Percentiles rank a stretch among this genome's conserved stretches.
Evolutionary conservation across 1,139 yeast species (phyloP).

Genomic region (Hyphopichia buzzinii): DNA sequence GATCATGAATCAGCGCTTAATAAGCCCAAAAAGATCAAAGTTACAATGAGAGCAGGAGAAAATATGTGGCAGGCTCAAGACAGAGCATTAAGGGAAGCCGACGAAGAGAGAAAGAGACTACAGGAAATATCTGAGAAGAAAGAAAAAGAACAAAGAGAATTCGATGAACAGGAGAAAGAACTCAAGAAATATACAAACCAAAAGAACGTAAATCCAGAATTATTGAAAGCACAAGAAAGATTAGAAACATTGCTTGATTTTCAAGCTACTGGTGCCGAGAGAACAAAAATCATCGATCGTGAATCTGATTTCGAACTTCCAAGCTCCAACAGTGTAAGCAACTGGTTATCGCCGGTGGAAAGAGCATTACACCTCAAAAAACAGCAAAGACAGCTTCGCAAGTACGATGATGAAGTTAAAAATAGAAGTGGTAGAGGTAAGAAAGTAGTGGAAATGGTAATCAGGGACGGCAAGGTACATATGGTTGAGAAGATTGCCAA

Average conservation of each 20-base stretch:
- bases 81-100: constrained; percentile 54
- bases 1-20: constrained; percentile 15
- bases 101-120: constrained; percentile 27
- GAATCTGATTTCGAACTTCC: constrained; percentile 83
- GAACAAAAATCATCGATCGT: constrained; percentile 90
- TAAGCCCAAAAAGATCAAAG: constrained; percentile 43
- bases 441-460: constrained; percentile 71
- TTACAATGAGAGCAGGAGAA: constrained; percentile 57
- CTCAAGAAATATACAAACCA: constrained; percentile 35
- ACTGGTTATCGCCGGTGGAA: constrained; percentile 90
- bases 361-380: constrained; percentile 78
- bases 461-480: constrained; percentile 76
- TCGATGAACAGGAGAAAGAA: constrained; percentile 34
- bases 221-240: constrained; percentile 66
- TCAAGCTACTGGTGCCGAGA: constrained; percentile 83
- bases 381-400: constrained; percentile 72
- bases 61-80: constrained; percentile 71
- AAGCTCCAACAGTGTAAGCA: constrained; percentile 43
- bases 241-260: constrained; percentile 71
- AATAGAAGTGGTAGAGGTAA: constrained; percentile 71
- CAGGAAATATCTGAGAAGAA: constrained; percentile 16
- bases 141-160: constrained; percentile 30
- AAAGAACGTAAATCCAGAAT: constrained; percentile 48
- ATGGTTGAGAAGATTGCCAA: constrained; percentile 40
- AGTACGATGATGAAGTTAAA: constrained; percentile 56